Evolutionary conservation across 2,329 filamentous ascomycete species (phyloP), one percentile per base, ranked within the genome.

Genomic region (Phialophora macrospora): DNA sequence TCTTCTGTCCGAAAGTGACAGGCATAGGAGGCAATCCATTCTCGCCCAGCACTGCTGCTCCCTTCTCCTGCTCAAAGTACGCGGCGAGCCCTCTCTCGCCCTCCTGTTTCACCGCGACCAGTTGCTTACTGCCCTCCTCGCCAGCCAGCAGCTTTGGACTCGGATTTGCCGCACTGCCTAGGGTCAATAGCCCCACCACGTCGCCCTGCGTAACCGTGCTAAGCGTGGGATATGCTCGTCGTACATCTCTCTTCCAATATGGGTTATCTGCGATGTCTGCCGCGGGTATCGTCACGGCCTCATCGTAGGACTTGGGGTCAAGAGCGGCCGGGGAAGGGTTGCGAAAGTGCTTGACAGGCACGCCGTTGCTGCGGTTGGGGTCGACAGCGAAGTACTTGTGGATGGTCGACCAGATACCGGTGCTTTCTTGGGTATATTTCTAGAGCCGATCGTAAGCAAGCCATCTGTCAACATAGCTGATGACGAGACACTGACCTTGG

Each of bases 401-500:
- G 78, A 99, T 82, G 63, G 82, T 82, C 76, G 94, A 93, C 91
- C 92, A 98, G 79, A 98, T 82, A 48, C 95, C 95, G 46, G 85
- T 87, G 59, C 94, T 95, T 77, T 97, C 91, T 70, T 98, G 83
- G 41, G 93, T 96, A 82, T 99, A 94, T 91, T 98, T 98, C 94
- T 99, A 75, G 7, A 62, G 32, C 7, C 20, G 30, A 26, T 12
- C 22, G 60, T 55, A 32, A 59, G 54, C 24, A 3, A 44, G 41
- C 24, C 24, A 51, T 30, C n/a, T 46, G 28, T 12, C n/a, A 4
- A 48, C 24, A 28, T 11, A 48, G 20, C 17, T 41, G 49, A 3
- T 41, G 26, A 30, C 30, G 49, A 34, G 17, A 22, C 14, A 28
- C 24, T 11, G 66, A 69, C 67, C 60, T 67, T 69, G 30, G 57